Conservation (phyloP, 1,284 basidiomycete species). For the Cutaneotrichosporon mucoides region DNA sequence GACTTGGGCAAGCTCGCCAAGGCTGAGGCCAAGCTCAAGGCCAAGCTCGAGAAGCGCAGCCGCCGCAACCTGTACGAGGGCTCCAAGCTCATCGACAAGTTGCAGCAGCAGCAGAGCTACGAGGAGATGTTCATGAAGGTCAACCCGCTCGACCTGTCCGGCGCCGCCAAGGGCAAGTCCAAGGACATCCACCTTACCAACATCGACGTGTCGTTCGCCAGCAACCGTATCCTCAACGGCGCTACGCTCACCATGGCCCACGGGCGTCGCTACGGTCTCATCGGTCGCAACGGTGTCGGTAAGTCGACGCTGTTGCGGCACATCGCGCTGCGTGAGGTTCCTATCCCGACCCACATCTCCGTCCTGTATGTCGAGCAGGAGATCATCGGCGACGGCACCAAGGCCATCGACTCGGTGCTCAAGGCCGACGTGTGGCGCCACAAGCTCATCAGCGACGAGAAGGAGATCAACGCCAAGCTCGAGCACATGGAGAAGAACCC, state of each 20-base stretch:
- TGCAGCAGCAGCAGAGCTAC: constrained; percentile 92
- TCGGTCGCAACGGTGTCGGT: constrained; percentile 76
- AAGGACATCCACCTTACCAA: constrained; percentile 94
- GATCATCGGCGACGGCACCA: constrained; percentile 89
- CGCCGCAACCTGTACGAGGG: constrained; percentile 89
- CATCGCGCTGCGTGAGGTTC: constrained; percentile 91
- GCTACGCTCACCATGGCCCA: constrained; percentile 83
- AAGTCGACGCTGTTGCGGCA: constrained; percentile 96
- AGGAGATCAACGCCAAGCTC: constrained; percentile 54
- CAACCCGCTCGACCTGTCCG: constrained; percentile 84
- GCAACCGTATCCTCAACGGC: constrained; percentile 75
- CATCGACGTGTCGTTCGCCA: constrained; percentile 93
- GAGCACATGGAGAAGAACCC: constrained; percentile 59
- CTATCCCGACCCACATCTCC: constrained; percentile 88
- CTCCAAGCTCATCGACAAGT: constrained; percentile 87
- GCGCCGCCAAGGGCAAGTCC: constrained; percentile 78
- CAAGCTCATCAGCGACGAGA: constrained; percentile 39
- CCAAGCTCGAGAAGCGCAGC: constrained; percentile 94
- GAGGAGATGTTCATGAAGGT: constrained; percentile 99
- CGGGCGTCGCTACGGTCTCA: constrained; percentile 75
- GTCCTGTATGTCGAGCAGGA: constrained; percentile 98
- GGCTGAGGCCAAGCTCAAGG: constrained; percentile 95
- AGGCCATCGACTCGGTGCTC: constrained; percentile 86
- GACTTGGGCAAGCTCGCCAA: constrained; percentile 98
- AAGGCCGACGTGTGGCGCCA: constrained; percentile 97